These are phyloP conservation scores for Solanum commersonii DNA, from an alignment of 257 asterid genomes.

Conservation along the genomic window DNA sequence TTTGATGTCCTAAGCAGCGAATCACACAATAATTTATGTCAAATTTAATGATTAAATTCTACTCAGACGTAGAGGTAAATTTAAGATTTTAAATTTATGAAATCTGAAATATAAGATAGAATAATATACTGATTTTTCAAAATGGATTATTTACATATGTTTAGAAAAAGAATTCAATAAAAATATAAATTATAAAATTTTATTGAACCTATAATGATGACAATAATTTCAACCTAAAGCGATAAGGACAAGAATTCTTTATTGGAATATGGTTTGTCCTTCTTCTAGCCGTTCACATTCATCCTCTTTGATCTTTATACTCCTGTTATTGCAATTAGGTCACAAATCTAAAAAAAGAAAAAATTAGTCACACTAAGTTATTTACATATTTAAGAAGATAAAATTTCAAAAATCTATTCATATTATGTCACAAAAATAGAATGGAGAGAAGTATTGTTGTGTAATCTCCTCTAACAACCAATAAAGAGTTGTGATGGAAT, in stretches of 20 bases:
- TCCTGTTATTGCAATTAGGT: background rate
- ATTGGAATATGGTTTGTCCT: background rate
- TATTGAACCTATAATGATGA: background rate
- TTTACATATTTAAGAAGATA: background rate
- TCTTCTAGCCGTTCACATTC: background rate
- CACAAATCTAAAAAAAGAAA: background rate
- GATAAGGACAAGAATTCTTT: background rate
- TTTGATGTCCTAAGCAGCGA: background rate
- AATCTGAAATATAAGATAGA: background rate
- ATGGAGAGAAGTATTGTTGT: background rate
- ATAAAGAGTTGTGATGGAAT: background rate
- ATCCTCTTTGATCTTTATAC: background rate
- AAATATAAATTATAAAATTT: background rate
- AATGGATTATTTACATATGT: background rate
- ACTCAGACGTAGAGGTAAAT: too few relatives aligned
- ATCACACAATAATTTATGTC: background rate
- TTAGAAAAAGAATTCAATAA: background rate
- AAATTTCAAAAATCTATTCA: background rate
- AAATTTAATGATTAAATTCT: too few relatives aligned
- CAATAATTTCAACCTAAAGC: background rate
- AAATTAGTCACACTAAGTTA: background rate
- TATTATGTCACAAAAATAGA: background rate
- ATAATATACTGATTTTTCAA: background rate
- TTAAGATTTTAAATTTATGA: background rate
- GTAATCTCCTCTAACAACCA: background rate